Conservation (phyloP, 768 basidiomycete species). For the Lactarius quietus region DNA sequence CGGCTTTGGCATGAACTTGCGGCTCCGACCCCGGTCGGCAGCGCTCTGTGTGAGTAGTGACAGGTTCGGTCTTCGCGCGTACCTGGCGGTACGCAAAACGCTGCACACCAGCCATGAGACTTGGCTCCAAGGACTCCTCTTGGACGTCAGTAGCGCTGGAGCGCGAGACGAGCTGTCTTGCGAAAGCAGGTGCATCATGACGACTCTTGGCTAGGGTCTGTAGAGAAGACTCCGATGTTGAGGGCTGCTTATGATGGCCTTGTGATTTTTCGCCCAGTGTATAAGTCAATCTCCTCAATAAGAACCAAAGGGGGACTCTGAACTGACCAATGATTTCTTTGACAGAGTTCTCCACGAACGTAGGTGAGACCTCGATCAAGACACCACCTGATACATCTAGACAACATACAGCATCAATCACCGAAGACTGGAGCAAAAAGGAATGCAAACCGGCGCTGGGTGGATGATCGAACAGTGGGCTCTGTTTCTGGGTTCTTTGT, state of each 20-base stretch:
- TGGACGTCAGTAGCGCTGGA: background rate
- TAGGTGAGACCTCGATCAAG: background rate
- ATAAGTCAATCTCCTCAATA: background rate
- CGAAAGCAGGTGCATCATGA: background rate
- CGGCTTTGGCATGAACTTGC: background rate
- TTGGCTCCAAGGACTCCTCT: constrained; percentile 3
- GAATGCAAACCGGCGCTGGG: background rate
- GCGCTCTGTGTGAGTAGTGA: background rate
- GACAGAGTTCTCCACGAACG: constrained; percentile 13
- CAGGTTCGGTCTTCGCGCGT: background rate
- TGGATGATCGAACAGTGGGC: background rate
- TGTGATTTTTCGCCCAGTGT: background rate
- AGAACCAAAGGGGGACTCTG: background rate
- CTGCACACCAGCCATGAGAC: background rate
- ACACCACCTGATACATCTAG: background rate
- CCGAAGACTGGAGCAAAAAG: background rate
- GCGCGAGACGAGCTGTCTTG: background rate
- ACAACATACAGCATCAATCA: background rate
- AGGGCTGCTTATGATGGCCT: background rate
- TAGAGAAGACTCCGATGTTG: background rate
- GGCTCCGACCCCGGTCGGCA: background rate
- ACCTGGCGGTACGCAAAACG: constrained; percentile 14
- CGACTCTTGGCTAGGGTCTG: background rate
- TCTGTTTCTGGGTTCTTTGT: constrained; percentile 24
- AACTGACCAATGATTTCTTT: constrained; percentile 25